These are phyloP conservation scores for Senecio squalidus DNA, from an alignment of 140 eudicot species.

Conservation along the genomic window DNA sequence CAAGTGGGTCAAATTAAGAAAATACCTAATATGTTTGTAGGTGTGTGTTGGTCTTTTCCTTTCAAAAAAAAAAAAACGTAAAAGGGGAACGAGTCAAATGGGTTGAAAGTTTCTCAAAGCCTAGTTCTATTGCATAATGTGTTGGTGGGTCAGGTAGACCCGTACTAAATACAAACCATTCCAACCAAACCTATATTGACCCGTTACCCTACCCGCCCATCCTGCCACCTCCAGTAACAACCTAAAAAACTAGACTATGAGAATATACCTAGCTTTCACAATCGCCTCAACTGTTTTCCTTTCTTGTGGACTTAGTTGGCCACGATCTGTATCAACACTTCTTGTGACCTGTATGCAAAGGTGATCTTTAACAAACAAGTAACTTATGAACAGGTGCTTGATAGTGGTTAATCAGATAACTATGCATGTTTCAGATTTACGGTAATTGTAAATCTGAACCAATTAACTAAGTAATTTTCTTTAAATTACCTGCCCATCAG, in stretches of 20 bases:
- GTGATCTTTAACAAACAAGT: slow-evolving; percentile 12
- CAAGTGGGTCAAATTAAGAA: too few species aligned
- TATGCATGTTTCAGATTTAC: not conserved
- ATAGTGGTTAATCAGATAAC: not conserved
- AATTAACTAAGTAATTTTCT: not conserved
- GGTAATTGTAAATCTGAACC: not conserved
- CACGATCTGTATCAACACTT: slow-evolving; percentile 76
- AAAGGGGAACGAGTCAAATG: too few species aligned
- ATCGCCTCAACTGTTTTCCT: slow-evolving; percentile 81
- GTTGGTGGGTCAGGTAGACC: too few species aligned
- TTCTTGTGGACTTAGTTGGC: slow-evolving; percentile 85
- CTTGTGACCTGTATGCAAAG: slow-evolving; percentile 67
- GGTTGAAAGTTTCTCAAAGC: too few species aligned
- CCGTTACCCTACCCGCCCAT: too few species aligned
- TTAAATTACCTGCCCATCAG: slow-evolving; percentile 82
- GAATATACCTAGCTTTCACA: slow-evolving; percentile 80
- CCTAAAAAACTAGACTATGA: not conserved
- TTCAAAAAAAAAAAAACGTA: too few species aligned
- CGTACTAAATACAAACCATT: too few species aligned
- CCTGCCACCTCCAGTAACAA: not conserved
- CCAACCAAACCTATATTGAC: too few species aligned
- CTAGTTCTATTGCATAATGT: too few species aligned
- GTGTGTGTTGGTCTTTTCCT: too few species aligned
- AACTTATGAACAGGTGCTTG: not conserved
- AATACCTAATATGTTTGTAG: too few species aligned